phyloP scores from a whole-genome alignment of 805 yeast genomes.

The Phaffomyces antillensis region DNA sequence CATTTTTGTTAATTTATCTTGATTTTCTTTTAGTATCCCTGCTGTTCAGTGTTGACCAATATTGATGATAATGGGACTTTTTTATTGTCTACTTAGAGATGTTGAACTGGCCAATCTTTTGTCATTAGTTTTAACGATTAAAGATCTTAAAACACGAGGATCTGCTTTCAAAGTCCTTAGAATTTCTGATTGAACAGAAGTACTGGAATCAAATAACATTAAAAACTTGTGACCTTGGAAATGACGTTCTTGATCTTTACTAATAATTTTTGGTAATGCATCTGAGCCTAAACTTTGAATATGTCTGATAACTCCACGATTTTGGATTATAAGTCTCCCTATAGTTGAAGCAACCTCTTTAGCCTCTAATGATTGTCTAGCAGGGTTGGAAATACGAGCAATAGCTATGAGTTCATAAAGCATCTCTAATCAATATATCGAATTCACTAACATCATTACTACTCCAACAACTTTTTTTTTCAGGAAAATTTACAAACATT shows the following conservation, averaged over 20 bases:
- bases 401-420: constrained; percentile 86
- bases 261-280: constrained; percentile 72
- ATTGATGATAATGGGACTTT: no score
- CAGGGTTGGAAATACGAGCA: constrained; percentile 67
- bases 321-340: constrained; percentile 74
- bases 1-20: neutral
- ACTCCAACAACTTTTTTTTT: neutral
- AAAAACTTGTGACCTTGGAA: constrained; percentile 86
- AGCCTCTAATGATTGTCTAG: constrained; percentile 49
- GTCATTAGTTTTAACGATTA: constrained; percentile 55
- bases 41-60: neutral
- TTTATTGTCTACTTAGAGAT: constrained; percentile 39
- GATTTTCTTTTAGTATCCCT: neutral
- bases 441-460: no score
- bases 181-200: constrained; percentile 82
- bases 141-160: constrained; percentile 83
- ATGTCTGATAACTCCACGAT: constrained; percentile 90
- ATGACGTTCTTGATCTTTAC: constrained; percentile 82
- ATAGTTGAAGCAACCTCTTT: constrained; percentile 59
- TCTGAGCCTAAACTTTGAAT: constrained; percentile 73
- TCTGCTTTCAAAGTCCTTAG: constrained; percentile 74
- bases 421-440: constrained; percentile 36
- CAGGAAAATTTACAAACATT: neutral
- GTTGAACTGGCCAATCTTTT: constrained; percentile 48
- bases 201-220: constrained; percentile 79